Conservation (phyloP, 352 stramenopile genomes). For the Stephanocyclus meneghinianus region DNA sequence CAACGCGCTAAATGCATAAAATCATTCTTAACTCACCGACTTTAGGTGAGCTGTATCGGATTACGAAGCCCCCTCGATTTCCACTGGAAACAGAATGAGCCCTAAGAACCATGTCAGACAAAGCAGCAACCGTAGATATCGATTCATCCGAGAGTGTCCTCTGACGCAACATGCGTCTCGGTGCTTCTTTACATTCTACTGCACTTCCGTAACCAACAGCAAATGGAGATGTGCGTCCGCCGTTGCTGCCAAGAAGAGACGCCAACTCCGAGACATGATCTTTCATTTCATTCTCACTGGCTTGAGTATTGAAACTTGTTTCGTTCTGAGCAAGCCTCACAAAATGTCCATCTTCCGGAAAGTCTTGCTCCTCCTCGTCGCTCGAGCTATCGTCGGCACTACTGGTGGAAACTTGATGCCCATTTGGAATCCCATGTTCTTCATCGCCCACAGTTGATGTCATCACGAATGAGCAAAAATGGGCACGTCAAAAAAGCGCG, state of each 20-base stretch:
- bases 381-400: not conserved
- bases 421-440: not conserved
- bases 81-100: slow-evolving; percentile 35
- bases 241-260: slow-evolving; percentile 16
- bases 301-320: slow-evolving; percentile 10
- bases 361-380: not conserved
- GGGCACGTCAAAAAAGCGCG: no score
- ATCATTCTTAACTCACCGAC: slow-evolving; percentile 16
- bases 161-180: not conserved
- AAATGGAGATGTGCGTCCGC: not conserved
- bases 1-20: not conserved
- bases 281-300: slow-evolving; percentile 23
- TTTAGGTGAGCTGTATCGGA: slow-evolving; percentile 37
- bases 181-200: not conserved
- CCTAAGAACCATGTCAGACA: slow-evolving; percentile 43
- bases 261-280: slow-evolving; percentile 42
- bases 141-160: slow-evolving; percentile 35
- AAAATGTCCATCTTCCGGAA: not conserved
- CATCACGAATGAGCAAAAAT: not conserved
- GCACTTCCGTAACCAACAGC: not conserved
- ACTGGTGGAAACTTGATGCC: not conserved
- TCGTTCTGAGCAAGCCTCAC: not conserved
- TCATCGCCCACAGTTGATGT: not conserved
- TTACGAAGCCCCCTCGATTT: slow-evolving; percentile 20
- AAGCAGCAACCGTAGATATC: slow-evolving; percentile 34